phyloP scores from a whole-genome alignment of 2,329 filamentous ascomycete species.

The Pseudogymnoascus verrucosus region DNA sequence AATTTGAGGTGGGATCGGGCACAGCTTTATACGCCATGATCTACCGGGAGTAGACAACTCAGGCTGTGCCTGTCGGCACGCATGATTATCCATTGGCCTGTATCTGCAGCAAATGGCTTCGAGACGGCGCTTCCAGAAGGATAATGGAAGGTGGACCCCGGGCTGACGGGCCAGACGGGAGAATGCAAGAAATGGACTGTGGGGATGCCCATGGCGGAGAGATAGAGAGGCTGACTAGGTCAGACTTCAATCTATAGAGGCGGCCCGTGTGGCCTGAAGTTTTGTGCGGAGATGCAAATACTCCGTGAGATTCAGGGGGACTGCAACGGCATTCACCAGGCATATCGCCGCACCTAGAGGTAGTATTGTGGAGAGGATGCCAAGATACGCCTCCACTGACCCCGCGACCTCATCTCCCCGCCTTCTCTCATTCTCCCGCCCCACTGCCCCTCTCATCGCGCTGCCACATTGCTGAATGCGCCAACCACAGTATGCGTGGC shows the following conservation, averaged over 20 bases:
- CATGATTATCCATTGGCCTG: not conserved
- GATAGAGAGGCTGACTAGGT: not conserved
- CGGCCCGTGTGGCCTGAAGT: not conserved
- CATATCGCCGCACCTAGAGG: not conserved
- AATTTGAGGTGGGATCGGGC: not conserved
- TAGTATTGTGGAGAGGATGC: not conserved
- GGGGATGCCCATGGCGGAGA: not conserved
- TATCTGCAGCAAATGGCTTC: not conserved
- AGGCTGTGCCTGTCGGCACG: conserved; percentile 3
- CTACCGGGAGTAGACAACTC: not conserved
- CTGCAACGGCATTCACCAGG: not conserved
- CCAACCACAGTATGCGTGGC: not conserved
- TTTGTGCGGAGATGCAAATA: not conserved
- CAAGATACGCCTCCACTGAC: conserved; percentile 2
- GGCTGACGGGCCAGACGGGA: not conserved
- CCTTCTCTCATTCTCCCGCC: not conserved
- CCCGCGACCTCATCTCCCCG: not conserved
- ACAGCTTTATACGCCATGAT: not conserved
- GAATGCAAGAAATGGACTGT: not conserved
- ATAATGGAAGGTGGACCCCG: not conserved
- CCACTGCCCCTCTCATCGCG: not conserved
- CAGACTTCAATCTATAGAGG: not conserved
- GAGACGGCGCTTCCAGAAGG: not conserved
- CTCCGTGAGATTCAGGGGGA: not conserved
- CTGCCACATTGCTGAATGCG: not conserved